A percentile compares a stretch with the other conserved stretches of the same genome.
Evolutionary conservation across 441 rosid species (phyloP).

Genomic region (Brassica hybrid): DNA sequence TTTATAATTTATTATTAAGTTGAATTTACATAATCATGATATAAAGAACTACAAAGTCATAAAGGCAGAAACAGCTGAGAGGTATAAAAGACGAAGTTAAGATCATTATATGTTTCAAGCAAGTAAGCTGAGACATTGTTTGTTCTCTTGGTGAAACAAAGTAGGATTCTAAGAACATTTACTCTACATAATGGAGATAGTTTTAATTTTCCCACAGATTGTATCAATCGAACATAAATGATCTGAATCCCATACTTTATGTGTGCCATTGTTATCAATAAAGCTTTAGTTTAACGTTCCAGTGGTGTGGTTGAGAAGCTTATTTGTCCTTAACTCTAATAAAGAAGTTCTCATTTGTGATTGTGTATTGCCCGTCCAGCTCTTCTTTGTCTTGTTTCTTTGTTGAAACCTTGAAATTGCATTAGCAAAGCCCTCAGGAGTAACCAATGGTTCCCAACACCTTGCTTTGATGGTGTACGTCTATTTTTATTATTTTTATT

Average conservation of each 20-base stretch:
- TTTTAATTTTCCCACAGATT: background rate
- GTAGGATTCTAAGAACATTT: background rate
- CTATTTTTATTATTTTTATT: too few relatives aligned
- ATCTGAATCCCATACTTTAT: background rate
- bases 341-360: background rate
- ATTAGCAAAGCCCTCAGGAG: background rate
- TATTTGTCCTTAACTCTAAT: background rate
- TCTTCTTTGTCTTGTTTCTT: background rate
- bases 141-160: background rate
- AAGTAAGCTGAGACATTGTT: background rate
- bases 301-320: background rate
- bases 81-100: background rate
- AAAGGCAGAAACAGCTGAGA: background rate
- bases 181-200: background rate
- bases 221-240: background rate
- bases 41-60: background rate
- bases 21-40: background rate
- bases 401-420: background rate
- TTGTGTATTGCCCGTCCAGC: background rate
- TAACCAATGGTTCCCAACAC: background rate
- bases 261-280: background rate
- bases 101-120: background rate
- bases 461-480: background rate
- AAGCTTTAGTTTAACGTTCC: background rate
- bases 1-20: too few relatives aligned